phyloP scores from a whole-genome alignment of 768 basidiomycete species.

The Pleurotus sapidus region DNA sequence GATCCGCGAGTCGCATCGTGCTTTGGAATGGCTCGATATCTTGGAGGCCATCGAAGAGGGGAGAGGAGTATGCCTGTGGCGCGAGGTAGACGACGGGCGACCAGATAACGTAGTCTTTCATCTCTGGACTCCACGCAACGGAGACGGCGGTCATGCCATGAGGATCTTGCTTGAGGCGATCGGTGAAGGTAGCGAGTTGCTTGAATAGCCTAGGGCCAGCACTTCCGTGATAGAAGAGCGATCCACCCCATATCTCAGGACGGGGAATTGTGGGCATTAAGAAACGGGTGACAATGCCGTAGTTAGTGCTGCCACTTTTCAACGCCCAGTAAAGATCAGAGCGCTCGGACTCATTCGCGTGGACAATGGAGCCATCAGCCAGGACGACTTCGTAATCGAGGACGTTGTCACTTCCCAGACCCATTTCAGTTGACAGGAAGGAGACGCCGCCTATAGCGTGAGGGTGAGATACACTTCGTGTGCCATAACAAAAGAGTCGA shows the following conservation, averaged over 20 bases:
- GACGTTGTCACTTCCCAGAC: slow-evolving; percentile 11
- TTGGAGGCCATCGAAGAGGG: neutral
- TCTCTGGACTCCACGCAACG: neutral
- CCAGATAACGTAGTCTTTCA: neutral
- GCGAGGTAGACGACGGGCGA: neutral
- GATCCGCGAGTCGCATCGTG: neutral
- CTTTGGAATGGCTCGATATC: neutral
- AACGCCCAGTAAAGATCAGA: slow-evolving; percentile 15
- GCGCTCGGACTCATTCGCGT: slow-evolving; percentile 6
- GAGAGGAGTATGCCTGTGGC: neutral
- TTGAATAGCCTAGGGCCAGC: neutral
- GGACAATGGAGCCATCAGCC: slow-evolving; percentile 10
- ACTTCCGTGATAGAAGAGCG: slow-evolving; percentile 6
- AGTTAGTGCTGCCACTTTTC: slow-evolving; percentile 15
- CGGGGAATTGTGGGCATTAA: slow-evolving; percentile 8
- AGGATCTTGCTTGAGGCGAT: slow-evolving; percentile 1
- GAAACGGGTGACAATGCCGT: slow-evolving; percentile 16
- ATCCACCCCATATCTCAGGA: slow-evolving; percentile 12
- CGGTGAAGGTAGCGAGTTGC: neutral
- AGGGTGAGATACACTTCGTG: neutral
- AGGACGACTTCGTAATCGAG: slow-evolving; percentile 12
- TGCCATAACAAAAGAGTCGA: neutral
- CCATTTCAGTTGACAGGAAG: slow-evolving; percentile 9
- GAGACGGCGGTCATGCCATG: neutral
- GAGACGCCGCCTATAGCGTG: slow-evolving; percentile 14